phyloP scores from a whole-genome alignment of 2,329 filamentous ascomycete genomes.

The Aspergillus carbonarius region DNA sequence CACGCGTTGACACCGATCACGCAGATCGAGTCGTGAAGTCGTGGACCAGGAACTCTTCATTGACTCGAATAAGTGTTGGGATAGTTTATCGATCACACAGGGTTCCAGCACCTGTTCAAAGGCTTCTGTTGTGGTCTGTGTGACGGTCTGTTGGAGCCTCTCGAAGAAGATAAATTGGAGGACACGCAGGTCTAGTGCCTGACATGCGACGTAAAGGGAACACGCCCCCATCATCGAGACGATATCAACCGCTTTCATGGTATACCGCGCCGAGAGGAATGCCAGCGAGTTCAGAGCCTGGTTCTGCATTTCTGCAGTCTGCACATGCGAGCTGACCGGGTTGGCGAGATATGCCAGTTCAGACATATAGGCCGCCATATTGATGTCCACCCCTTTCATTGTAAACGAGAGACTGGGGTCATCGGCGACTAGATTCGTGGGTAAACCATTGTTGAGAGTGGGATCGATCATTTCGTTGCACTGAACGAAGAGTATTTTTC shows the following conservation, averaged over 20 bases:
- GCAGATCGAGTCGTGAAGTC: conserved; percentile 1
- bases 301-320: conserved; percentile 66
- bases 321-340: conserved; percentile 62
- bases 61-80: not conserved
- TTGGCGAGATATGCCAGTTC: conserved; percentile 63
- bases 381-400: conserved; percentile 65
- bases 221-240: conserved; percentile 55
- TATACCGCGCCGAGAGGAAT: conserved; percentile 56
- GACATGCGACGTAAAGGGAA: conserved; percentile 56
- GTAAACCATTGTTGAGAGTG: conserved; percentile 57
- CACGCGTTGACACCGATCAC: not conserved
- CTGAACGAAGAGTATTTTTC: conserved; percentile 63
- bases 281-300: conserved; percentile 66
- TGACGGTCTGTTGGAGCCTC: not conserved
- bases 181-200: conserved; percentile 55
- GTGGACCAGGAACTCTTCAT: not conserved
- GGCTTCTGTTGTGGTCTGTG: not conserved
- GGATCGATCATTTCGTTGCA: conserved; percentile 63
- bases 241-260: conserved; percentile 55
- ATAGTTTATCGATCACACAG: not conserved
- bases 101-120: not conserved
- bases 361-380: conserved; percentile 62
- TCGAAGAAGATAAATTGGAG: conserved; percentile 11
- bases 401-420: conserved; percentile 59
- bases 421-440: conserved; percentile 61